Percentiles rank a stretch among this genome's conserved stretches.
Evolutionary conservation across 2,329 filamentous ascomycete genomes (phyloP).

Genomic region (Alternaria angustiovoidea): DNA sequence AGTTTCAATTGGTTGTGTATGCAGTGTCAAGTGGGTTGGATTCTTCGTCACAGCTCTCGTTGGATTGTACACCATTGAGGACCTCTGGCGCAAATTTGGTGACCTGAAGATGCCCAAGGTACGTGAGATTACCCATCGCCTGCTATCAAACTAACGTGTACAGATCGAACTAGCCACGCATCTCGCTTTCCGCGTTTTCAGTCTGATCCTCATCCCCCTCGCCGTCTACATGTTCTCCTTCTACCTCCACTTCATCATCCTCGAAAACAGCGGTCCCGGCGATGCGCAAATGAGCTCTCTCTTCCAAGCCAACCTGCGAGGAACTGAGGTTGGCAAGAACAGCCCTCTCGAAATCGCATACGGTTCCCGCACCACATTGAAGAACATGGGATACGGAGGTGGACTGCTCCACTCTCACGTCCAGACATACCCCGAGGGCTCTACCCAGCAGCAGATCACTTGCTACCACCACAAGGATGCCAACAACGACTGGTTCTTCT

Average conservation of each 20-base stretch:
- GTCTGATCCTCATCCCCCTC: slow-evolving; percentile 87
- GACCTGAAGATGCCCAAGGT: slow-evolving; percentile 89
- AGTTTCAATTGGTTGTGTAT: slow-evolving; percentile 95
- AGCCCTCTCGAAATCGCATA: slow-evolving; percentile 91
- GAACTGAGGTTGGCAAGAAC: slow-evolving; percentile 92
- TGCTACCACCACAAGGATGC: slow-evolving; percentile 99
- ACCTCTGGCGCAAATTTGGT: slow-evolving; percentile 98
- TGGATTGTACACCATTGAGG: slow-evolving; percentile 93
- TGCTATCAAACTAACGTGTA: slow-evolving; percentile 30
- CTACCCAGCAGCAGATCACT: slow-evolving; percentile 92
- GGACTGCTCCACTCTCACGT: slow-evolving; percentile 96
- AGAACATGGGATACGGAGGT: slow-evolving; percentile 99
- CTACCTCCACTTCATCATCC: slow-evolving; percentile 90
- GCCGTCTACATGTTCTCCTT: slow-evolving; percentile 96
- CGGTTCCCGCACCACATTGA: slow-evolving; percentile 89
- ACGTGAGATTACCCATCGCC: slow-evolving; percentile 13
- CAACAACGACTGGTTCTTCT: slow-evolving; percentile 99
- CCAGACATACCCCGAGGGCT: slow-evolving; percentile 94
- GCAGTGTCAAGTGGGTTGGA: slow-evolving; percentile 98
- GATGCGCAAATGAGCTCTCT: slow-evolving; percentile 99
- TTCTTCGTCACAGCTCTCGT: slow-evolving; percentile 95
- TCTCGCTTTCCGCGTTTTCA: slow-evolving; percentile 78
- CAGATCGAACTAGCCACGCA: slow-evolving; percentile 76
- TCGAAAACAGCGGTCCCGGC: slow-evolving; percentile 92
- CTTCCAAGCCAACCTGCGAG: slow-evolving; percentile 95